These are phyloP conservation scores for Teunomyces atbi DNA, from an alignment of 805 yeast genomes.

Conservation along the genomic window DNA sequence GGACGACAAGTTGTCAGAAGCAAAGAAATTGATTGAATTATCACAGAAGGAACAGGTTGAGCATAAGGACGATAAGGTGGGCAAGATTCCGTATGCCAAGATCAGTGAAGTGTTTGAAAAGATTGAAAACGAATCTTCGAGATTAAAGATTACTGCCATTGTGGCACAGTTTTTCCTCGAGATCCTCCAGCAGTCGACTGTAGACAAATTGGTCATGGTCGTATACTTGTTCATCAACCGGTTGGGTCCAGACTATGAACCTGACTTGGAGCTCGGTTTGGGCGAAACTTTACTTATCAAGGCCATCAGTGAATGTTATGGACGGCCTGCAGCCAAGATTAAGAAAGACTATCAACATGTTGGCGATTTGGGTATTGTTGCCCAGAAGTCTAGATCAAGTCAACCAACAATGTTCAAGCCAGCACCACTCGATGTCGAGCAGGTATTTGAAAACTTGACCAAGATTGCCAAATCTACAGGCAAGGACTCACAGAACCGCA, in stretches of 20 bases:
- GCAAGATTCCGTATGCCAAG: slow-evolving; percentile 32
- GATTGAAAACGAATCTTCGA: slow-evolving; percentile 76
- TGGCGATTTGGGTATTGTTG: slow-evolving; percentile 92
- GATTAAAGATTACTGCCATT: slow-evolving; percentile 75
- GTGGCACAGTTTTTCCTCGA: slow-evolving; percentile 71
- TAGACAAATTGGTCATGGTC: slow-evolving; percentile 58
- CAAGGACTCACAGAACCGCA: slow-evolving; percentile 73
- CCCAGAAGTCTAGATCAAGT: slow-evolving; percentile 74
- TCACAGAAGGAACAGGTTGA: slow-evolving; percentile 10
- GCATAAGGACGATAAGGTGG: slow-evolving; percentile 10
- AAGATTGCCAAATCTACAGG: slow-evolving; percentile 80
- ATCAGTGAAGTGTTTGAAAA: slow-evolving; percentile 68
- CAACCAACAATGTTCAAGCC: slow-evolving; percentile 96
- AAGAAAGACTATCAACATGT: slow-evolving; percentile 70
- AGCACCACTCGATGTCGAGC: slow-evolving; percentile 66
- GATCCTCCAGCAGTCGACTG: slow-evolving; percentile 48
- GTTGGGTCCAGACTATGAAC: slow-evolving; percentile 92
- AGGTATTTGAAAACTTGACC: slow-evolving; percentile 71
- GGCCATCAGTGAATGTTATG: slow-evolving; percentile 88
- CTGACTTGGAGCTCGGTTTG: slow-evolving; percentile 85
- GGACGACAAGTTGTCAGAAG: slow-evolving; percentile 11
- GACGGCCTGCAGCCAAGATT: slow-evolving; percentile 68
- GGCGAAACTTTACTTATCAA: slow-evolving; percentile 89
- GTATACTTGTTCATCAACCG: slow-evolving; percentile 85
- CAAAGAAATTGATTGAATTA: slow-evolving; percentile 13